Evolutionary conservation across 164 flowering plant species (phyloP).

Genomic region (Hamamelis virginiana): DNA sequence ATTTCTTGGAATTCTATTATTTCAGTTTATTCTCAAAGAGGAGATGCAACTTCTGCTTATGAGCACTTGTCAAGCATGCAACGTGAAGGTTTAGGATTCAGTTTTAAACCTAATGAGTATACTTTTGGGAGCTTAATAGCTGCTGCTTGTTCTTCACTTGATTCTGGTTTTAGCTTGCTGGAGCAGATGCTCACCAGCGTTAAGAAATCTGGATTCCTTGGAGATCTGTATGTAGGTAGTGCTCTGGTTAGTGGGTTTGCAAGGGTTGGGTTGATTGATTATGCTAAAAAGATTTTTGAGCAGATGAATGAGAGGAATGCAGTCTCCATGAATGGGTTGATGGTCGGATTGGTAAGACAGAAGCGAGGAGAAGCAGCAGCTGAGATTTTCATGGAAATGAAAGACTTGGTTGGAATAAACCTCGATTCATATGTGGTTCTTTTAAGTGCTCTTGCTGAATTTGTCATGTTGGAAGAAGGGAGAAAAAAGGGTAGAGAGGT

Average conservation of each 20-base stretch:
- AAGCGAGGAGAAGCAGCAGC: slow-evolving; percentile 66
- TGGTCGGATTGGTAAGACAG: slow-evolving; percentile 80
- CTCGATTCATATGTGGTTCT: slow-evolving; percentile 67
- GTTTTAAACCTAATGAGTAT: slow-evolving; percentile 63
- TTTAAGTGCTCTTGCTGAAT: slow-evolving; percentile 70
- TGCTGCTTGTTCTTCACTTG: slow-evolving; percentile 36
- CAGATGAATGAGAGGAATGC: slow-evolving; percentile 65
- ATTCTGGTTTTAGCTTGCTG: slow-evolving; percentile 39
- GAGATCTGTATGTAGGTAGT: slow-evolving; percentile 83
- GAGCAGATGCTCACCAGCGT: slow-evolving; percentile 66
- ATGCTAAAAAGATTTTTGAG: slow-evolving; percentile 55
- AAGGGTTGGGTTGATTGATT: slow-evolving; percentile 49
- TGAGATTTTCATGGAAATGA: slow-evolving; percentile 49
- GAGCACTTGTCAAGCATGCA: slow-evolving; percentile 64
- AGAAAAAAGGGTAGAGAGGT: slow-evolving; percentile 67
- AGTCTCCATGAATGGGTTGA: slow-evolving; percentile 78
- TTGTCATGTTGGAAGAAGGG: slow-evolving; percentile 44
- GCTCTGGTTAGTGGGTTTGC: slow-evolving; percentile 80
- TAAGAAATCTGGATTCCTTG: slow-evolving; percentile 53
- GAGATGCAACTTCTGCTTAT: slow-evolving; percentile 51
- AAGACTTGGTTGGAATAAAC: slow-evolving; percentile 45
- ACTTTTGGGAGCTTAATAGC: slow-evolving; percentile 78
- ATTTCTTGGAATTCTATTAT: slow-evolving; percentile 82
- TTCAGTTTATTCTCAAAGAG: slow-evolving; percentile 64
- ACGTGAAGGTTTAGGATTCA: slow-evolving; percentile 25